Evolutionary conservation across 495 filamentous ascomycete species (phyloP), one percentile per base, ranked within the genome.

Genomic region (Penicillium silybi): DNA sequence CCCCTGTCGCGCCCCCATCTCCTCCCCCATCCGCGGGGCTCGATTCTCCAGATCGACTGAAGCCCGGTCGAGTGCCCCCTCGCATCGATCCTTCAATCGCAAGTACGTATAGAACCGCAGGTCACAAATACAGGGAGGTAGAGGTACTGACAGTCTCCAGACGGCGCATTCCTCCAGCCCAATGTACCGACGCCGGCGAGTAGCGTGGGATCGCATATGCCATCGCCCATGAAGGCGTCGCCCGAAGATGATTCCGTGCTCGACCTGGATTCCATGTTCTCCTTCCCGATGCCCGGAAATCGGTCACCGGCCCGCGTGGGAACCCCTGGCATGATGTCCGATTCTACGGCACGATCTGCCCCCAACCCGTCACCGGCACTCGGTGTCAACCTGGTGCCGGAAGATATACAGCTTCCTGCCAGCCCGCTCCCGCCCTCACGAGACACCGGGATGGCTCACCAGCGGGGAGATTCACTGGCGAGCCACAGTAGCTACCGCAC

Each of bases 201-300:
- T 54, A 88, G 81, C 62, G 68, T 75, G 32, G 79, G 77, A 20
- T 80, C 73, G 43, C 79, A 79, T 58, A 76, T 81, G n/a, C 67
- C 67, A 58, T 88, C 84, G 29, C 87, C 75, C 6, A 64, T 70
- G 49, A 66, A 59, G 32, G 54, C 61, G 44, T 71, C 69, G 4
- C 62, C 77, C 4, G 57, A 58, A 3, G 43, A 61, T 42, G 55
- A 56, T 11, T 54, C 62, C 1, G 49, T 69, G 45, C 62, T 71
- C 23, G 80, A 82, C 52, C 62, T 83, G 44, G 85, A 87, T 48
- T 76, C 68, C 42, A 75, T 81, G 0, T 86, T 88, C 53, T 82
- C 86, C 8, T 87, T 85, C 65, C 84, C 75, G 44, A 77, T 72
- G 63, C 64, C 66, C 2, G 73, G 64, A 17, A 69, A 73, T 26